These are phyloP conservation scores for Spergularia bocconei DNA, from an alignment of 148 eudicot genomes.

Conservation along the genomic window DNA sequence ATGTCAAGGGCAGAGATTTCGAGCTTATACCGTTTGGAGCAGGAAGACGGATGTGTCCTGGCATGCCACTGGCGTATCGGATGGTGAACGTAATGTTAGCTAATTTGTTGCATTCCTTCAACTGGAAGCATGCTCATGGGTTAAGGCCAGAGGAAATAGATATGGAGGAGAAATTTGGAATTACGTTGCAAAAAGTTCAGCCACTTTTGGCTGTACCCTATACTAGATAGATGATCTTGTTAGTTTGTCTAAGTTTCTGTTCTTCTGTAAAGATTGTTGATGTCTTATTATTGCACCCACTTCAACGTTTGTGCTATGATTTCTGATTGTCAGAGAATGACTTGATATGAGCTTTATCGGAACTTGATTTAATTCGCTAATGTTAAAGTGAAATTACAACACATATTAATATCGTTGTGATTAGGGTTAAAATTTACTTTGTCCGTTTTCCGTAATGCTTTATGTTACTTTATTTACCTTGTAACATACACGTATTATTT, in stretches of 20 bases:
- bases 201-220: conserved; percentile 25
- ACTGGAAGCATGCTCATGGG: conserved; percentile 34
- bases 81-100: conserved; percentile 28
- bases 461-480: no score
- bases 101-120: conserved; percentile 22
- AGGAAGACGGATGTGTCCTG: conserved; percentile 29
- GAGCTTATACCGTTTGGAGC: conserved; percentile 32
- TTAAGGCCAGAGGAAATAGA: conserved; percentile 21
- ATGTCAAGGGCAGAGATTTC: conserved; percentile 25
- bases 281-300: no score
- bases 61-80: conserved; percentile 21
- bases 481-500: no score
- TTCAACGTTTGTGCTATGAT: neutral
- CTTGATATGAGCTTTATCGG: no score
- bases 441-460: no score
- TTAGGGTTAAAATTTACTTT: no score
- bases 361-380: no score
- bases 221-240: neutral
- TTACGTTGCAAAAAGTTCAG: conserved; percentile 27
- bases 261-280: no score
- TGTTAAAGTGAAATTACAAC: no score
- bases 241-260: no score
- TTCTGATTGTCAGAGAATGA: neutral
- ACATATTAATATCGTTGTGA: no score
- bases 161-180: conserved; percentile 32